Conservation (phyloP, 129 eudicot genomes). For the Artemisia argyi region DNA sequence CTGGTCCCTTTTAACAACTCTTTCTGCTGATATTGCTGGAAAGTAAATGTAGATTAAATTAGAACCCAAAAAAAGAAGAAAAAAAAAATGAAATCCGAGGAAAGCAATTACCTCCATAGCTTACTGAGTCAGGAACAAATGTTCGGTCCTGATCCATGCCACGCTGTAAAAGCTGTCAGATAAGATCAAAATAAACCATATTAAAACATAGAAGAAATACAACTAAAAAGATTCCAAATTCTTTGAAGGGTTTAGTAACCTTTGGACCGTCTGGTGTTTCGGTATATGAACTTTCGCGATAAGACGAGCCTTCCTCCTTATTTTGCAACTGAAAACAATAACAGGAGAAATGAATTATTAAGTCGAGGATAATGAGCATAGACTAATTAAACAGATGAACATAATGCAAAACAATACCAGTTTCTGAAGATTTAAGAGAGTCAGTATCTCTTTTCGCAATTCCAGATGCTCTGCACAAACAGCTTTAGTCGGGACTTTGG, state of each 20-base stretch:
- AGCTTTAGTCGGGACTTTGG: slow-evolving; percentile 94
- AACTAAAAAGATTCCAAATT: slow-evolving; percentile 2
- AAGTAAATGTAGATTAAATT: neutral
- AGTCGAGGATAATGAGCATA: neutral
- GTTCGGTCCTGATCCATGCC: slow-evolving; percentile 77
- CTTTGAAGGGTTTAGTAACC: slow-evolving; percentile 39
- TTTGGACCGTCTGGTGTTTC: slow-evolving; percentile 91
- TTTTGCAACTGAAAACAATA: slow-evolving; percentile 60
- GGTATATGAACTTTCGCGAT: slow-evolving; percentile 79
- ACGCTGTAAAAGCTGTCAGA: slow-evolving; percentile 50
- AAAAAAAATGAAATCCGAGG: neutral
- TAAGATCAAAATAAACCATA: slow-evolving; percentile 18
- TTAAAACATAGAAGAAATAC: slow-evolving; percentile 8
- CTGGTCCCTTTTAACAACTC: slow-evolving; percentile 83
- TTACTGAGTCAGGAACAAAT: slow-evolving; percentile 71
- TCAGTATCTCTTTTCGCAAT: slow-evolving; percentile 84
- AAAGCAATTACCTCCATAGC: slow-evolving; percentile 68
- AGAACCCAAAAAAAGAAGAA: neutral
- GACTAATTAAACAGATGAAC: neutral
- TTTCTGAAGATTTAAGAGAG: slow-evolving; percentile 87
- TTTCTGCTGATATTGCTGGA: slow-evolving; percentile 63
- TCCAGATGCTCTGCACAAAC: slow-evolving; percentile 98
- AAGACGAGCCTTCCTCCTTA: slow-evolving; percentile 92
- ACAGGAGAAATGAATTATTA: neutral
- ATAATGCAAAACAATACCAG: slow-evolving; percentile 42